A percentile compares a stretch with the other conserved stretches of the same genome.
These are phyloP conservation scores for Paramecium bursaria DNA, from an alignment of 73 alveolate species.

Conservation along the genomic window DNA sequence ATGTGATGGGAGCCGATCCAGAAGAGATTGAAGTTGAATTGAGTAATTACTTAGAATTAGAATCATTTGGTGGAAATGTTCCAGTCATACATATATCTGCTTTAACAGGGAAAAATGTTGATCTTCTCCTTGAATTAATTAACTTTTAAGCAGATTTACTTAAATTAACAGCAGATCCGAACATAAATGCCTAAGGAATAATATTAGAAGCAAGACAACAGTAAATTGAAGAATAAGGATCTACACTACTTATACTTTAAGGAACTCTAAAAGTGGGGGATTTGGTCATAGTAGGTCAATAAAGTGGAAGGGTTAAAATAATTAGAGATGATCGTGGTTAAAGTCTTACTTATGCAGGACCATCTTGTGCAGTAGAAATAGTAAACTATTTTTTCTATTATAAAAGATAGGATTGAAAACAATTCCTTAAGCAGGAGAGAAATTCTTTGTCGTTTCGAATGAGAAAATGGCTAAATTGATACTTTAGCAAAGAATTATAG, in stretches of 20 bases:
- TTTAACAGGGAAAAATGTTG: constrained; percentile 72
- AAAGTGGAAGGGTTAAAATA: constrained; percentile 80
- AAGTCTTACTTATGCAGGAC: constrained; percentile 73
- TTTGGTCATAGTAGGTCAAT: constrained; percentile 77
- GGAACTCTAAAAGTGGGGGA: constrained; percentile 83
- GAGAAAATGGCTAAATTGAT: constrained; percentile 75
- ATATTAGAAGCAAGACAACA: constrained; percentile 71
- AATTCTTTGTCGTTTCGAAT: constrained; percentile 68
- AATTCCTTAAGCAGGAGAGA: constrained; percentile 82
- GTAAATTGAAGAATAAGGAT: constrained; percentile 73
- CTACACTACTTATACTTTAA: constrained; percentile 78
- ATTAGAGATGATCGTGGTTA: constrained; percentile 79
- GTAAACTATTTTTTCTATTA: constrained; percentile 4
- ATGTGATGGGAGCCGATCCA: constrained; percentile 79
- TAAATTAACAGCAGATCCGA: constrained; percentile 71
- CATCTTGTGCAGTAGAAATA: constrained; percentile 84
- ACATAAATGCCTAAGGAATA: constrained; percentile 64
- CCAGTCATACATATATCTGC: constrained; percentile 86
- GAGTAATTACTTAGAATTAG: constrained; percentile 70
- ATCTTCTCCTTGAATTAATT: constrained; percentile 77
- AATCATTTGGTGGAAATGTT: constrained; percentile 84
- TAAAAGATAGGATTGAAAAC: constrained; percentile 80
- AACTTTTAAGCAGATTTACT: constrained; percentile 72
- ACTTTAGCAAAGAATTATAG: constrained; percentile 63
- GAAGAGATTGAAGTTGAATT: constrained; percentile 77